Percentiles rank a stretch among this genome's conserved stretches.
phyloP scores from a whole-genome alignment of 176 grass and related monocot genomes.

The Triticum turgidum region DNA sequence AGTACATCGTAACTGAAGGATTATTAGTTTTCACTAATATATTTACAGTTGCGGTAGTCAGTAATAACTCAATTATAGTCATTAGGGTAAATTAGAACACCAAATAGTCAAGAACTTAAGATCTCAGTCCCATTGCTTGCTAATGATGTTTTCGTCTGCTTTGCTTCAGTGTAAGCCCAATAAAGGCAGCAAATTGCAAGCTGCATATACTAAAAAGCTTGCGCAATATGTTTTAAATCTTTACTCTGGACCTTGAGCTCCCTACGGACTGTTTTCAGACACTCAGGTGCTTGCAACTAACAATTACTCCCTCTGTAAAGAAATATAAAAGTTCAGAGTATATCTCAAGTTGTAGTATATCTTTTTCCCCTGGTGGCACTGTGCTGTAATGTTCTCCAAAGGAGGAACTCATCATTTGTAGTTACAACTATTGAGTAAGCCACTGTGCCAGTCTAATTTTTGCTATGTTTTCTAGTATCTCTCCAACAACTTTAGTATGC shows the following conservation, averaged over 20 bases:
- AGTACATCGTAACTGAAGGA: neutral
- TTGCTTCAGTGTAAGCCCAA: constrained; percentile 1
- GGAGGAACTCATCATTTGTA: neutral
- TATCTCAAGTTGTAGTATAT: neutral
- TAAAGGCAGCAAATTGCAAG: neutral
- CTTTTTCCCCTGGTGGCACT: neutral
- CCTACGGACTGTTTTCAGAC: neutral
- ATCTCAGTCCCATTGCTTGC: neutral
- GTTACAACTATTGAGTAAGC: neutral
- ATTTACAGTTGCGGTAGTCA: neutral
- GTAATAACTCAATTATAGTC: neutral
- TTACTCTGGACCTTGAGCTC: constrained; percentile 1
- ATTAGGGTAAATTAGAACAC: neutral
- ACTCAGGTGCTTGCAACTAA: neutral
- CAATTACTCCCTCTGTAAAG: neutral
- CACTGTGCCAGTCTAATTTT: neutral
- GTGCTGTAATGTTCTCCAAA: neutral
- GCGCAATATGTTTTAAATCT: neutral
- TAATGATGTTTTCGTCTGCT: neutral
- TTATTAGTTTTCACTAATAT: neutral
- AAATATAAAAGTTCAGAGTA: neutral
- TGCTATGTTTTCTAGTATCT: too few species aligned
- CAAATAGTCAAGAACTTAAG: neutral
- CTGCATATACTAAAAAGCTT: neutral
- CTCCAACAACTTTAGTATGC: too few species aligned